These are phyloP conservation scores for Macroventuria anomochaeta DNA, from an alignment of 2,329 filamentous ascomycete genomes.

Conservation along the genomic window DNA sequence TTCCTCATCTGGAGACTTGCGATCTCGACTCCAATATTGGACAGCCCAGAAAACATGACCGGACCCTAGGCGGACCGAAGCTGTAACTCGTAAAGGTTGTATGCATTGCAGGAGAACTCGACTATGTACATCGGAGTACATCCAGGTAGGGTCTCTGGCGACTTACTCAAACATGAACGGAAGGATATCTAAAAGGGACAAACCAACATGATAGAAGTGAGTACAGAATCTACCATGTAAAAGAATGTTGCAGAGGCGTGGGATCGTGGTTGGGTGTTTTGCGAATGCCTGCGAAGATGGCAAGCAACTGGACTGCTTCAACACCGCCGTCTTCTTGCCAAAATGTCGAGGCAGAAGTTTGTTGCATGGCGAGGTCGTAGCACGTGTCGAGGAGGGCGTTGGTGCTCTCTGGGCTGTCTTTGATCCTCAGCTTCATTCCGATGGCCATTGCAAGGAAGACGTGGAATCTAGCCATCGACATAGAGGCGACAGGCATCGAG, in stretches of 20 bases:
- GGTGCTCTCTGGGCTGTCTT: slow-evolving; percentile 36
- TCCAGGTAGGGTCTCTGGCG: not conserved
- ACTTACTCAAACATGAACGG: not conserved
- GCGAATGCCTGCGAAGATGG: slow-evolving; percentile 42
- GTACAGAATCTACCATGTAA: slow-evolving; percentile 37
- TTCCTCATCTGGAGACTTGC: not conserved
- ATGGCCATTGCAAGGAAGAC: slow-evolving; percentile 48
- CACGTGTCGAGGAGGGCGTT: slow-evolving; percentile 45
- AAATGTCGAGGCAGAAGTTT: slow-evolving; percentile 37
- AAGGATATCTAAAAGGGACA: not conserved
- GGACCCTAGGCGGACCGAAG: not conserved
- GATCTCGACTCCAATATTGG: not conserved
- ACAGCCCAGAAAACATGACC: not conserved
- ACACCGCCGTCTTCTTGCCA: slow-evolving; percentile 45
- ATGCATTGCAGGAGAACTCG: not conserved
- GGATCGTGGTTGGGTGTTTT: slow-evolving; percentile 27
- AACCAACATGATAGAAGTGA: not conserved
- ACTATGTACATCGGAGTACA: not conserved
- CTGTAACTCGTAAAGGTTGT: not conserved
- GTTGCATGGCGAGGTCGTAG: slow-evolving; percentile 47
- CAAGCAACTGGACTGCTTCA: slow-evolving; percentile 42
- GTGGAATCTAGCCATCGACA: slow-evolving; percentile 45
- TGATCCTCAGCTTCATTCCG: slow-evolving; percentile 45
- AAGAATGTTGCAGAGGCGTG: slow-evolving; percentile 37
- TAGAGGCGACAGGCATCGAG: slow-evolving; percentile 30